phyloP scores from a whole-genome alignment of 192 early-diverging fungal species.

The Coemansia sp. region DNA sequence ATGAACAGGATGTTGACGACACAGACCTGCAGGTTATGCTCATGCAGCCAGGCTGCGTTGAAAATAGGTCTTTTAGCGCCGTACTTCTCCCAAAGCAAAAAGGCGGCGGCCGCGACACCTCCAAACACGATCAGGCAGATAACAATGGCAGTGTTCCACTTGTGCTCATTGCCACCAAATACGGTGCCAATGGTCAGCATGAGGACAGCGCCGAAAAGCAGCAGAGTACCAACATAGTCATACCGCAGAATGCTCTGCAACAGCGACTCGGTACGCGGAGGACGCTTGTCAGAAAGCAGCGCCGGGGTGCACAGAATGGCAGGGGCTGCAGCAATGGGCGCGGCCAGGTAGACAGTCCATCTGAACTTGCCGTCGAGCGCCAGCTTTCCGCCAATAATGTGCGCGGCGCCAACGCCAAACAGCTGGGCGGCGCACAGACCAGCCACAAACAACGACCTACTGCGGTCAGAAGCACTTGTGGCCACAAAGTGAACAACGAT shows the following conservation, averaged over 20 bases:
- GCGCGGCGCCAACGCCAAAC: constrained; percentile 44
- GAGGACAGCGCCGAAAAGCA: constrained; percentile 38
- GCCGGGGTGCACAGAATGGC: constrained; percentile 46
- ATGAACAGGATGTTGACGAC: constrained; percentile 39
- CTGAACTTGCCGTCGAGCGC: constrained; percentile 39
- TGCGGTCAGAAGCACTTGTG: constrained; percentile 30
- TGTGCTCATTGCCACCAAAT: constrained; percentile 54
- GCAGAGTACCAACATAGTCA: constrained; percentile 33
- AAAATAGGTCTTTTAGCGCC: constrained; percentile 37
- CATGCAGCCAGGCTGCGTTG: constrained; percentile 40
- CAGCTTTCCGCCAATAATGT: constrained; percentile 42
- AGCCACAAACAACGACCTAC: constrained; percentile 32
- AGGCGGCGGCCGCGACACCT: constrained; percentile 21
- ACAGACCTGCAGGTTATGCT: constrained; percentile 53
- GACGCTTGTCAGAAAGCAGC: constrained; percentile 21
- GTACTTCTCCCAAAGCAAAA: constrained; percentile 36
- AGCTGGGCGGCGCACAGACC: constrained; percentile 42
- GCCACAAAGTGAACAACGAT: constrained; percentile 16
- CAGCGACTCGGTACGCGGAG: constrained; percentile 20
- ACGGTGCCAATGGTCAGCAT: constrained; percentile 45
- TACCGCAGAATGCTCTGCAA: constrained; percentile 19
- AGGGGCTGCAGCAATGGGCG: constrained; percentile 35
- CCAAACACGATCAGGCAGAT: constrained; percentile 53
- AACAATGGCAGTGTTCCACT: constrained; percentile 42
- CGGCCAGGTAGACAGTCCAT: constrained; percentile 42